Evolutionary conservation across 2,329 filamentous ascomycete genomes (phyloP).

Genomic region (Endoconidiophora polonica): DNA sequence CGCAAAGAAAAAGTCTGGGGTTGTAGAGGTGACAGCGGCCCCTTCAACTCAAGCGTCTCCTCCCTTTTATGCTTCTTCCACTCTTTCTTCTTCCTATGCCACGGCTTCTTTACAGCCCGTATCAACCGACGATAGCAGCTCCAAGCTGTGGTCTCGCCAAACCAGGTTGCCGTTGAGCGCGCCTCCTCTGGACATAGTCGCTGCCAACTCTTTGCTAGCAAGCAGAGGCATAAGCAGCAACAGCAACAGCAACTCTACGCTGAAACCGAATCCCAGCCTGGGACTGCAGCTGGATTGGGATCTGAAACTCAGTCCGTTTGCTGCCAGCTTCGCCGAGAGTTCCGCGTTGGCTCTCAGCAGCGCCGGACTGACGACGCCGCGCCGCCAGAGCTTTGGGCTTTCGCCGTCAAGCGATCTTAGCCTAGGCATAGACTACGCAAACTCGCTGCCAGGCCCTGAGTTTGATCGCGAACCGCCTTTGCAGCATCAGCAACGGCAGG

Average conservation of each 20-base stretch:
- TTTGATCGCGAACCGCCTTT: too few relatives aligned
- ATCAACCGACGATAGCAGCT: neutral
- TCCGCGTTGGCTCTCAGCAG: conserved; percentile 4
- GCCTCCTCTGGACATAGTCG: neutral
- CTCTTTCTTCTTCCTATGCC: neutral
- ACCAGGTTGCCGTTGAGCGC: conserved; percentile 3
- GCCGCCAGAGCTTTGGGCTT: conserved; percentile 4
- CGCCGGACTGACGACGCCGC: conserved; percentile 6
- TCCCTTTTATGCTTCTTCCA: neutral
- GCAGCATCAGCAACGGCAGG: neutral
- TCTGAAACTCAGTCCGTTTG: conserved; percentile 10
- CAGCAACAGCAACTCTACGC: neutral
- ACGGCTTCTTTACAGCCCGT: neutral
- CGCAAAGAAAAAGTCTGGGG: too few relatives aligned
- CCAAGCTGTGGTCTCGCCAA: conserved; percentile 1
- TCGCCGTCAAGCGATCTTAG: neutral
- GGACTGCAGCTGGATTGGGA: conserved; percentile 11
- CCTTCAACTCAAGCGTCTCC: too few relatives aligned
- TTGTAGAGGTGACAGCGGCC: too few relatives aligned
- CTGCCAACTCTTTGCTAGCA: neutral
- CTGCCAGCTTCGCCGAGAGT: conserved; percentile 8
- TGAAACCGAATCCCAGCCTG: neutral
- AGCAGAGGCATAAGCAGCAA: neutral
- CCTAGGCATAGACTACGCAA: neutral
- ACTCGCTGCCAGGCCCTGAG: too few relatives aligned